phyloP scores from a whole-genome alignment of 352 stramenopile genomes.

The Bremia lactucae region DNA sequence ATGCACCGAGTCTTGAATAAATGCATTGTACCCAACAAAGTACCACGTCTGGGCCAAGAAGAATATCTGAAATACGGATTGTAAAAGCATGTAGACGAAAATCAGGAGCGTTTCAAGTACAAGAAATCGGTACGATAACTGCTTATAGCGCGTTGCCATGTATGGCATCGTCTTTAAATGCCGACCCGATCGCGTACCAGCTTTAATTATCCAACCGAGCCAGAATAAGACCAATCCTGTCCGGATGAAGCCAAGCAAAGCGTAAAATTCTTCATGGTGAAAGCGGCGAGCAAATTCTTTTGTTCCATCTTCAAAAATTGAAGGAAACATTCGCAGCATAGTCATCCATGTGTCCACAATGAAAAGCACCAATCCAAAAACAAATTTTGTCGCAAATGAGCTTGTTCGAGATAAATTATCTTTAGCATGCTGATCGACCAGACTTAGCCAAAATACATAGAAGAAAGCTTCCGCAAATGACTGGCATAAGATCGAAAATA shows the following conservation, averaged over 20 bases:
- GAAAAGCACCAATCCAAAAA: slow-evolving; percentile 30
- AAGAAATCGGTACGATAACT: slow-evolving; percentile 81
- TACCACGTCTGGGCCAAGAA: slow-evolving; percentile 54
- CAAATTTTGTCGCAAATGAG: slow-evolving; percentile 18
- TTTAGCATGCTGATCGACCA: slow-evolving; percentile 61
- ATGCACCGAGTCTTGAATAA: slow-evolving; percentile 60
- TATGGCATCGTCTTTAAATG: slow-evolving; percentile 69
- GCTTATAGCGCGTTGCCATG: slow-evolving; percentile 78
- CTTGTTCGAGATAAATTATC: slow-evolving; percentile 22
- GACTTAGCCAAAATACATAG: slow-evolving; percentile 72
- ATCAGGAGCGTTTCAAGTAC: slow-evolving; percentile 68
- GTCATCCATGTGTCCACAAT: slow-evolving; percentile 49
- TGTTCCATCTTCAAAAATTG: slow-evolving; percentile 20
- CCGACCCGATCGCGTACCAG: slow-evolving; percentile 39
- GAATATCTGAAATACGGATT: slow-evolving; percentile 61
- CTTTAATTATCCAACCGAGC: slow-evolving; percentile 58
- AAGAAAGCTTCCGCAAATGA: slow-evolving; percentile 66
- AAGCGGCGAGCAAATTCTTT: slow-evolving; percentile 5
- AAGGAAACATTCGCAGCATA: slow-evolving; percentile 47
- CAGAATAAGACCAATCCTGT: slow-evolving; percentile 53
- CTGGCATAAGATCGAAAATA: slow-evolving; percentile 54
- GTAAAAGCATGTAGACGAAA: slow-evolving; percentile 56
- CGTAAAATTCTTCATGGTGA: slow-evolving; percentile 43
- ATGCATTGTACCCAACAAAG: slow-evolving; percentile 49
- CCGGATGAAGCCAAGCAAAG: slow-evolving; percentile 50